Evolutionary conservation across 1,284 basidiomycete genomes (phyloP).

Genomic region (Porogramme epimiltina): DNA sequence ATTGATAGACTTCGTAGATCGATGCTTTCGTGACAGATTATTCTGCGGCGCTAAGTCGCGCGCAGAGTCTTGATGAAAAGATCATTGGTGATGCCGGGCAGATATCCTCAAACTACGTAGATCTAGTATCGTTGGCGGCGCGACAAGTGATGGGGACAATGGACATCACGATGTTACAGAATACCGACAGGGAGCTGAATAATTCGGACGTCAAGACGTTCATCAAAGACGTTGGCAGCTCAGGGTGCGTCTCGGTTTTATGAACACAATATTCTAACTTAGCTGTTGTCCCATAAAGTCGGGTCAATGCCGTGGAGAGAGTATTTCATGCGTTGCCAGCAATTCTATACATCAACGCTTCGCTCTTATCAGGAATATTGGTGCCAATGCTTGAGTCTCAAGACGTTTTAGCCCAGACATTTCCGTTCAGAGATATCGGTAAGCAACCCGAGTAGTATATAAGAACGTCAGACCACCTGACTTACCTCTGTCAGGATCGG

Average conservation of each 20-base stretch:
- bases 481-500: too few species aligned
- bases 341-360: background rate
- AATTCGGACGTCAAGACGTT: conserved; percentile 45
- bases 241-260: background rate
- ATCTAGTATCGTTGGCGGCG: conserved; percentile 41
- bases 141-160: conserved; percentile 42
- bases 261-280: too few species aligned
- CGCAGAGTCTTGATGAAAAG: conserved; percentile 25
- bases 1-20: conserved; percentile 17
- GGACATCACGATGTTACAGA: conserved; percentile 37
- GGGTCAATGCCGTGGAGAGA: background rate
- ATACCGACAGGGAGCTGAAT: too few species aligned
- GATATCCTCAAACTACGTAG: conserved; percentile 35
- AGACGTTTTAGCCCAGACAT: background rate
- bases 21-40: conserved; percentile 29
- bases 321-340: background rate
- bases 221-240: conserved; percentile 37
- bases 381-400: background rate
- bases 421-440: too few species aligned
- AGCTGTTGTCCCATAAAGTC: background rate
- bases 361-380: background rate
- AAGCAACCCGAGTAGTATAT: too few species aligned
- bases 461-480: too few species aligned
- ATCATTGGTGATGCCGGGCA: conserved; percentile 22
- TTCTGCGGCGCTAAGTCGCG: conserved; percentile 19